Base-by-base conservation (phyloP, 768 basidiomycete species). In the Asterophora lycoperdoides region DNA sequence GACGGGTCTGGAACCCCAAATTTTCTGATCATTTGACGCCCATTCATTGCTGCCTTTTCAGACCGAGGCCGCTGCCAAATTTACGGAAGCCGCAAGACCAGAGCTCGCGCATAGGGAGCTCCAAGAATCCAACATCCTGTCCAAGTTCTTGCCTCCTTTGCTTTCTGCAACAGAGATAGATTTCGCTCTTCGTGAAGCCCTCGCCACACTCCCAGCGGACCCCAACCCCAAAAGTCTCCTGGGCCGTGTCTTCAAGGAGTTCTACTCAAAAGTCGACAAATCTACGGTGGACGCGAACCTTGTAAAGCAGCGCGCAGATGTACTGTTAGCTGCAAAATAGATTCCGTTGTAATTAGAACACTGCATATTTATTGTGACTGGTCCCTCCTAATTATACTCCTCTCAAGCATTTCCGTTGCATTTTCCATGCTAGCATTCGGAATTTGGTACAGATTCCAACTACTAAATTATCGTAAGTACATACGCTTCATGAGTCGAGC, bases 71-170 rank as follows among this genome's bases (percentile, higher is more conserved):
- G 80, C 79, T 15, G 56, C 65, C 8, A 77, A 80, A 56, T 89
- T 79, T 56, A 54, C 56, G 10, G 67, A 75, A 58, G 84, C 80
- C 18, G 70, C 75, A n/a, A 76, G 87, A 37, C 65, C 66, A 1
- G 86, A 89, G 46, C 76, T 89, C 33, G 85, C 83, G 18, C 72
- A 74, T 37, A 82, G 79, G 55, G 85, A 87, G 66, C 59, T 63
- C 5, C 63, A 61, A 23, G 85, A 89, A 68, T 80, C 69, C n/a
- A 65, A 68, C 36, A 59, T 84, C 26, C 64, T 89, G 35, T 65
- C 75, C 19, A 62, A 65, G 37, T 80, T 82, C 53, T 59, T 88
- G 17, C 87, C 86, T 8, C 76, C 87, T 1, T 66, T 78, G 46
- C 66, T 86, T 28, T 67, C 80, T n/a, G 73, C 71, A 50, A 64